Percentiles rank a stretch among this genome's conserved stretches.
These are phyloP conservation scores for Arthroderma uncinatum DNA, from an alignment of 2,329 filamentous ascomycete genomes.

Conservation along the genomic window DNA sequence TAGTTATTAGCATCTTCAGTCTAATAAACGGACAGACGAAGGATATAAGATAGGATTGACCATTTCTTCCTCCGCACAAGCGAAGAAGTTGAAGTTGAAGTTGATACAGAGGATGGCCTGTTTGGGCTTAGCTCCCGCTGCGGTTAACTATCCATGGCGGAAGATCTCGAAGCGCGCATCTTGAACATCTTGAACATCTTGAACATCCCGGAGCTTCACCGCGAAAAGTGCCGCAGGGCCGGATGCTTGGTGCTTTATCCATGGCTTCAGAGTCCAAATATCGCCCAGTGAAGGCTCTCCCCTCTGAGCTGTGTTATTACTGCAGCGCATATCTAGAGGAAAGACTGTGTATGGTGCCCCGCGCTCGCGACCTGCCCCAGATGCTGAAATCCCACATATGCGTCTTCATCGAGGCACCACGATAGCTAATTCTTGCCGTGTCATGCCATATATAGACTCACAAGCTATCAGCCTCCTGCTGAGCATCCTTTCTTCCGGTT, in stretches of 20 bases:
- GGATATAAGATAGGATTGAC: not conserved
- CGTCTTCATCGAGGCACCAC: constrained; percentile 4
- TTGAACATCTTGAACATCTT: too few relatives aligned
- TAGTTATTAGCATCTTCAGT: too few relatives aligned
- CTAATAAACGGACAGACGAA: not conserved
- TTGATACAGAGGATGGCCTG: not conserved
- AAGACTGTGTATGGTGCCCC: constrained; percentile 47
- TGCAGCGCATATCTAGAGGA: constrained; percentile 66
- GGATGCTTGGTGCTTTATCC: not conserved
- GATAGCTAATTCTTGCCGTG: not conserved
- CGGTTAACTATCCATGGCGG: not conserved
- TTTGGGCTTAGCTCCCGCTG: not conserved
- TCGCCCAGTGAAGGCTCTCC: constrained; percentile 45
- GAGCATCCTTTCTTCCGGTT: constrained; percentile 26
- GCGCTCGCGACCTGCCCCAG: constrained; percentile 1
- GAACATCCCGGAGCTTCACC: not conserved
- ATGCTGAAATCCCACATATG: not conserved
- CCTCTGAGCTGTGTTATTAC: constrained; percentile 54
- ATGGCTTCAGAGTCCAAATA: constrained; percentile 28
- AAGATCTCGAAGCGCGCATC: not conserved
- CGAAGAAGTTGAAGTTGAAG: not conserved
- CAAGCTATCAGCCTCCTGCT: constrained; percentile 54
- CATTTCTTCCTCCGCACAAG: not conserved
- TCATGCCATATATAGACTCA: constrained; percentile 32
- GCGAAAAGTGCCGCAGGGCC: not conserved